Conservation (phyloP, 805 yeast genomes). For the Limtongozyma cylindracea region DNA sequence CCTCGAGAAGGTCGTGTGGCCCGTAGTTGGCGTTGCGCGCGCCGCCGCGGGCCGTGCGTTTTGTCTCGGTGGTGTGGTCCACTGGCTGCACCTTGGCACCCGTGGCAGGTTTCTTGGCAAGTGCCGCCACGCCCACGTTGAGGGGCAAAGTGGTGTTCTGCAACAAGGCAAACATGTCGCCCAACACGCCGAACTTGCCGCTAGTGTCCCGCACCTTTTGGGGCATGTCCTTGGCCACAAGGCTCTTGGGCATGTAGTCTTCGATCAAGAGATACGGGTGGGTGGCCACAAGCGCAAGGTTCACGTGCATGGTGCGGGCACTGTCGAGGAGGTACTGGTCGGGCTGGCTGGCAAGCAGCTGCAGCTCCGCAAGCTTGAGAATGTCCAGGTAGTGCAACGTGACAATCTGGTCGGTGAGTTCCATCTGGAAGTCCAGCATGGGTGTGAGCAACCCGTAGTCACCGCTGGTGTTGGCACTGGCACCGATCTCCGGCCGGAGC, state of each 20-base stretch:
- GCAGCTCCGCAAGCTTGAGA: conserved; percentile 55
- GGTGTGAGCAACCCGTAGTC: conserved; percentile 68
- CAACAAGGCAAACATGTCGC: conserved; percentile 32
- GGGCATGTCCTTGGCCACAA: conserved; percentile 48
- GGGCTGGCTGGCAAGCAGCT: conserved; percentile 15
- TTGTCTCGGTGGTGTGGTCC: too few species aligned
- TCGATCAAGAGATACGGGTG: conserved; percentile 76
- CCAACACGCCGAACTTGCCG: conserved; percentile 60
- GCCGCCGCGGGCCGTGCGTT: too few species aligned
- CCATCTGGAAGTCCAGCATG: conserved; percentile 67
- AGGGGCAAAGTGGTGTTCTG: conserved; percentile 6
- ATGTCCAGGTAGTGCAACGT: conserved; percentile 83
- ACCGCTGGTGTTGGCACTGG: conserved; percentile 17
- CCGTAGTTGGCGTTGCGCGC: too few species aligned
- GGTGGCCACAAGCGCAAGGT: conserved; percentile 58
- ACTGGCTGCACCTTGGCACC: too few species aligned
- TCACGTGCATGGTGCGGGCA: conserved; percentile 42
- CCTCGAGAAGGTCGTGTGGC: conserved; percentile 50
- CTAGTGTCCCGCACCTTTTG: conserved; percentile 47
- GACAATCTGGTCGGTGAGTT: conserved; percentile 75
- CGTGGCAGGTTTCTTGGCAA: conserved; percentile 50
- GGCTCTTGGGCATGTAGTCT: conserved; percentile 65
- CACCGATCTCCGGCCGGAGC: conserved; percentile 24
- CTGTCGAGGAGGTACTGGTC: too few species aligned
- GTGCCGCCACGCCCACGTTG: conserved; percentile 32